Percentiles rank a stretch among this genome's conserved stretches.
Evolutionary conservation across 306 rosid genomes (phyloP).

Genomic region (Canavalia gladiata): DNA sequence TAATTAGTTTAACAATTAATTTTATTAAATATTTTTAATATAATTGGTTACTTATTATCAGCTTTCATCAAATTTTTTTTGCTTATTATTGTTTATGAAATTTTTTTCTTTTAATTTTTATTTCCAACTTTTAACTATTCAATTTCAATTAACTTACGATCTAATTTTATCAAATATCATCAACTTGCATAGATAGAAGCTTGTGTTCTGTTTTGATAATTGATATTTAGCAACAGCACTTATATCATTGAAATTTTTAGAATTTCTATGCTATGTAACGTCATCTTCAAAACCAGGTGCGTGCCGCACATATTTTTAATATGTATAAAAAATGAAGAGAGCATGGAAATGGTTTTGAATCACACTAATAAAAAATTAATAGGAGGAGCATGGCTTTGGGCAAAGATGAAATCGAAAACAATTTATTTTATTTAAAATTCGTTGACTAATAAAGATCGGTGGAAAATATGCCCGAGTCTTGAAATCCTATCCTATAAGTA

Average conservation of each 20-base stretch:
- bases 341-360: not conserved
- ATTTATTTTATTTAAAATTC: not conserved
- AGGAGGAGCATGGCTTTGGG: not conserved
- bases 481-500: not conserved
- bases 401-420: not conserved
- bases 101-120: too few relatives aligned
- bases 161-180: too few relatives aligned
- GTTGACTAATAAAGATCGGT: not conserved
- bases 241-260: not conserved
- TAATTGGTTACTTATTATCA: too few relatives aligned
- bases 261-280: not conserved
- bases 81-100: too few relatives aligned
- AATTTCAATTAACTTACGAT: too few relatives aligned
- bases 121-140: too few relatives aligned
- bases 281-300: not conserved
- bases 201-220: not conserved
- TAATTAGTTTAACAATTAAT: too few relatives aligned
- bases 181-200: too few relatives aligned
- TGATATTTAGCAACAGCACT: not conserved
- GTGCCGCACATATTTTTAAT: not conserved
- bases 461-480: not conserved
- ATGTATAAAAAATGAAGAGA: not conserved
- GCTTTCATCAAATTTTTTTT: too few relatives aligned
- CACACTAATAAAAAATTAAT: not conserved
- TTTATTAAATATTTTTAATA: too few relatives aligned